Evolutionary conservation across 805 yeast species (phyloP).

Genomic region (Candida patagonica): DNA sequence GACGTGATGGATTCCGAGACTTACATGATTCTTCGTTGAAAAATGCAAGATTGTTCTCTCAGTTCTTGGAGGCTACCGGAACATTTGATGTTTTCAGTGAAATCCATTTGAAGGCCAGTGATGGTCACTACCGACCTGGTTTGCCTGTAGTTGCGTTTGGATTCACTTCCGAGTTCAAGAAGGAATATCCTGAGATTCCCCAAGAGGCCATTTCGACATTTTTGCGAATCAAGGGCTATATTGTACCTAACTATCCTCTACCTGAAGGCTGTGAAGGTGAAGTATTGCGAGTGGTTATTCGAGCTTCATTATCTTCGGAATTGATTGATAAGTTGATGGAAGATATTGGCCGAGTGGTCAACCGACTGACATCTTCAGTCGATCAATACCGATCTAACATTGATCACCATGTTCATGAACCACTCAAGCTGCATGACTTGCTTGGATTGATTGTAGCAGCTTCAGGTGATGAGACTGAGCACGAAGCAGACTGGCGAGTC

Average conservation of each 20-base stretch:
- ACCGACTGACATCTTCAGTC: constrained; percentile 42
- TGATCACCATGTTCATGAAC: background rate
- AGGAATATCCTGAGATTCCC: constrained; percentile 68
- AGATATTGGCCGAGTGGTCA: constrained; percentile 46
- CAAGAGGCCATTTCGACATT: constrained; percentile 66
- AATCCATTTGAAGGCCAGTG: constrained; percentile 48
- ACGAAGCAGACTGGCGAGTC: constrained; percentile 21
- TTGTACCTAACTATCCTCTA: constrained; percentile 80
- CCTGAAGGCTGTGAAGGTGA: constrained; percentile 58
- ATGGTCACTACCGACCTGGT: constrained; percentile 52
- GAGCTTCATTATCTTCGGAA: constrained; percentile 56
- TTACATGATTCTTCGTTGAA: constrained; percentile 53
- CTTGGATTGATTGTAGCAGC: constrained; percentile 17
- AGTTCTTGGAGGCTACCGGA: constrained; percentile 53
- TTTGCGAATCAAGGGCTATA: constrained; percentile 74
- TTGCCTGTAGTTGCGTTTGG: constrained; percentile 86
- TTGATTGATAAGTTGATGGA: constrained; percentile 55
- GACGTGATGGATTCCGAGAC: constrained; percentile 59
- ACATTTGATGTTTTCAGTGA: constrained; percentile 68
- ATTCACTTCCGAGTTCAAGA: constrained; percentile 48
- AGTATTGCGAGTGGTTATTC: constrained; percentile 76
- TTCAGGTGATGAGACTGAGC: constrained; percentile 22
- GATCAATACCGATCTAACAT: constrained; percentile 19
- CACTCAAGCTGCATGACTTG: constrained; percentile 11
- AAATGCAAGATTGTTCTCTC: constrained; percentile 60